phyloP scores from a whole-genome alignment of 1,139 yeast species.

The Candida glucosophila region DNA sequence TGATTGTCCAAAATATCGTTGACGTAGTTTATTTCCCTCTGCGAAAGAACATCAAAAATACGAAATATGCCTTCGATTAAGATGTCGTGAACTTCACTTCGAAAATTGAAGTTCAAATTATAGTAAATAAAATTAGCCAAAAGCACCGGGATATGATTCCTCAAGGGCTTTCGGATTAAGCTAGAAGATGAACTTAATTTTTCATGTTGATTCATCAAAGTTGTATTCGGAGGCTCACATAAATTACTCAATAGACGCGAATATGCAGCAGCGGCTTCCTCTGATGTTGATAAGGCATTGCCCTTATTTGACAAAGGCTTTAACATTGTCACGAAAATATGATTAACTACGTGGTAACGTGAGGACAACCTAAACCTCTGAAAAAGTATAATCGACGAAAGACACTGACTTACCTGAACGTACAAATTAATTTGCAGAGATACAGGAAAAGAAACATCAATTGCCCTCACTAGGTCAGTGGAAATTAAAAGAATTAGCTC shows the following conservation, averaged over 20 bases:
- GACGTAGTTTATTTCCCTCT: constrained; percentile 55
- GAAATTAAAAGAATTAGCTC: too few relatives aligned
- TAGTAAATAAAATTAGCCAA: constrained; percentile 46
- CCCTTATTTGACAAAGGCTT: constrained; percentile 28
- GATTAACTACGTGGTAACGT: constrained; percentile 61
- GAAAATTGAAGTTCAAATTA: constrained; percentile 44
- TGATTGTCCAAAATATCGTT: constrained; percentile 63
- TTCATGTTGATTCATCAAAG: constrained; percentile 11
- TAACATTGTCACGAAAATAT: constrained; percentile 41
- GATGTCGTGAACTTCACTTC: constrained; percentile 38
- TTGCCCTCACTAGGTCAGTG: too few relatives aligned
- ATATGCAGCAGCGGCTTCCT: constrained; percentile 32
- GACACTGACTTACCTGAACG: constrained; percentile 28
- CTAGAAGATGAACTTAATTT: constrained; percentile 50
- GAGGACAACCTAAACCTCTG: constrained; percentile 65
- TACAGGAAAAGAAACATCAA: too few relatives aligned
- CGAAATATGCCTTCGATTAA: constrained; percentile 51
- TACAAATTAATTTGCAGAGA: too few relatives aligned
- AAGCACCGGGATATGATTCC: constrained; percentile 58
- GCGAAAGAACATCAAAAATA: constrained; percentile 63
- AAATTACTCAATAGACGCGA: constrained; percentile 57
- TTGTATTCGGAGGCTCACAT: constrained; percentile 54
- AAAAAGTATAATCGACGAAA: constrained; percentile 51
- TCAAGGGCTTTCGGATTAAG: constrained; percentile 46
- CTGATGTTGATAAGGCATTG: constrained; percentile 6